These are phyloP conservation scores for Monilinia fructicola DNA, from an alignment of 2,329 filamentous ascomycete genomes.

Conservation along the genomic window DNA sequence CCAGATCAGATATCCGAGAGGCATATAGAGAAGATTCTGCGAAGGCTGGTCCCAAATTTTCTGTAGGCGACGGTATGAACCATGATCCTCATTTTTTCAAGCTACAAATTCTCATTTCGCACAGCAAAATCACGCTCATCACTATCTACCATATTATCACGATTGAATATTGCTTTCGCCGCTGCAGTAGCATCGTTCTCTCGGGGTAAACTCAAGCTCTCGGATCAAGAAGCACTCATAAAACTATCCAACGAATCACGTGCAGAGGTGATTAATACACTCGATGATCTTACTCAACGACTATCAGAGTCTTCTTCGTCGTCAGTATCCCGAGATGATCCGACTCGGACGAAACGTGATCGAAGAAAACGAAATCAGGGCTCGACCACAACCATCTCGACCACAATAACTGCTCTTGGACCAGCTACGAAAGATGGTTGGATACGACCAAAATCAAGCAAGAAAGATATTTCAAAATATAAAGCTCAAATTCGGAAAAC, in stretches of 20 bases:
- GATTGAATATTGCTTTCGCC: conserved; percentile 46
- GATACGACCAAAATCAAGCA: conserved; percentile 25
- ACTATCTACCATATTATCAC: conserved; percentile 44
- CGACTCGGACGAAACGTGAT: not conserved
- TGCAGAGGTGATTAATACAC: conserved; percentile 50
- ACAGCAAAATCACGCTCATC: conserved; percentile 37
- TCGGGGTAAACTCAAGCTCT: conserved; percentile 39
- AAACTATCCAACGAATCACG: conserved; percentile 50
- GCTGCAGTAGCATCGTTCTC: conserved; percentile 44
- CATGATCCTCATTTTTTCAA: not conserved
- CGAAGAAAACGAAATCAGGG: not conserved
- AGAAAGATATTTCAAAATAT: conserved; percentile 7
- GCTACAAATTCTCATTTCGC: conserved; percentile 5
- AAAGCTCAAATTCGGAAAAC: conserved; percentile 9
- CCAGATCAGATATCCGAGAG: conserved; percentile 42
- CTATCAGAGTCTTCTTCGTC: conserved; percentile 37
- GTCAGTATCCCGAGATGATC: not conserved
- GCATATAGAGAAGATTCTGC: conserved; percentile 47
- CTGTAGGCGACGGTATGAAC: conserved; percentile 50
- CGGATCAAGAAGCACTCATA: conserved; percentile 50
- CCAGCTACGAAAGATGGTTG: conserved; percentile 34
- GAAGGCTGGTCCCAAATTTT: conserved; percentile 46
- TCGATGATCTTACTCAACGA: conserved; percentile 48
- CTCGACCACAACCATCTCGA: not conserved
- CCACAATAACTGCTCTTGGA: conserved; percentile 29